Evolutionary conservation across 2,329 filamentous ascomycete species (phyloP).

Genomic region (Pseudogymnoascus sp.): DNA sequence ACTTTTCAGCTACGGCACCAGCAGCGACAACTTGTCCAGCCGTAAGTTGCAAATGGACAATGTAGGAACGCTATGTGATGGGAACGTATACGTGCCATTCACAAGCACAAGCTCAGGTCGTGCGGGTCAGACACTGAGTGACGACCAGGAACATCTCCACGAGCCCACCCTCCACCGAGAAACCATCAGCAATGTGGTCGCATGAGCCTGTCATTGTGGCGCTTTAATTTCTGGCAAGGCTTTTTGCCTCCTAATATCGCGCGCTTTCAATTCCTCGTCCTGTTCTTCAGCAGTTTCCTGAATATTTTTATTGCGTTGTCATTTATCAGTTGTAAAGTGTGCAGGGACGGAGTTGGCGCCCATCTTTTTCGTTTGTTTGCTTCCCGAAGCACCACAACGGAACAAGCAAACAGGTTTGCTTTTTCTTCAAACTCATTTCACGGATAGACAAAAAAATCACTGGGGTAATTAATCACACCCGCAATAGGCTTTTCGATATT

Average conservation of each 20-base stretch:
- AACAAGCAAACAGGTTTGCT: conserved; percentile 6
- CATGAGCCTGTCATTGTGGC: neutral
- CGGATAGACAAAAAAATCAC: conserved; percentile 1
- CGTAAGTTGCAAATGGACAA: neutral
- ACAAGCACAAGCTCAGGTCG: neutral
- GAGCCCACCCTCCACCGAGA: neutral
- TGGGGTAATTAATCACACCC: neutral
- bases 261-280: neutral
- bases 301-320: neutral
- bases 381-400: neutral
- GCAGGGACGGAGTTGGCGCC: neutral
- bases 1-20: neutral
- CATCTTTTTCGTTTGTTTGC: neutral
- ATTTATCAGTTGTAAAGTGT: conserved; percentile 6
- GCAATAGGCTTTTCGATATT: neutral
- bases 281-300: neutral
- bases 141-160: neutral
- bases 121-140: neutral
- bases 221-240: conserved; percentile 1
- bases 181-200: neutral
- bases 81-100: neutral
- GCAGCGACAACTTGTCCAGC: neutral
- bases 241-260: neutral
- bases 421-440: neutral
- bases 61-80: neutral